These are phyloP conservation scores for Tremellales sp. DNA, from an alignment of 1,284 basidiomycete species.

Conservation along the genomic window DNA sequence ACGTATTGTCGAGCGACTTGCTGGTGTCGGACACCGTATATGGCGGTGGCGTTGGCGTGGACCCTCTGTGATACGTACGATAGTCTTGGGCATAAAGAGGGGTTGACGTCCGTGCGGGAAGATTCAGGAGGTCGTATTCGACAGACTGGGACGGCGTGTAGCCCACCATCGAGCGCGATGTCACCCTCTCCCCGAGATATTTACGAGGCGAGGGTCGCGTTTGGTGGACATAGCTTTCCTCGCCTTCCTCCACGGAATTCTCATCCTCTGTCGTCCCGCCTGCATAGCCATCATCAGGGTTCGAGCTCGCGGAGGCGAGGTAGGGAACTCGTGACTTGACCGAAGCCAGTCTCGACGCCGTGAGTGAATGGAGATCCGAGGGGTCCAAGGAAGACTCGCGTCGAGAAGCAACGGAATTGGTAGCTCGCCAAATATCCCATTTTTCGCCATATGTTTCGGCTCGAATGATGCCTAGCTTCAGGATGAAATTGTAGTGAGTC, in stretches of 20 bases:
- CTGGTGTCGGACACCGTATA: conserved; percentile 31
- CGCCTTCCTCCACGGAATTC: conserved; percentile 13
- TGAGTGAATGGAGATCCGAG: not conserved
- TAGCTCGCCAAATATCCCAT: conserved; percentile 43
- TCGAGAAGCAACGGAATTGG: not conserved
- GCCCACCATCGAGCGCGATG: conserved; percentile 22
- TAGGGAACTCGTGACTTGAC: conserved; percentile 34
- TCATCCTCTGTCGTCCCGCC: too few species aligned
- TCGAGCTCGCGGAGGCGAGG: conserved; percentile 40
- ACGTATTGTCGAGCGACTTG: conserved; percentile 5
- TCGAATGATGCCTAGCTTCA: conserved; percentile 45
- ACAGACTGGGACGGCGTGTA: conserved; percentile 26
- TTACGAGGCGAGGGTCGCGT: conserved; percentile 9
- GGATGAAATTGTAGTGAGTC: conserved; percentile 44
- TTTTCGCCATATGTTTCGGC: conserved; percentile 45
- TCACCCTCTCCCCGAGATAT: conserved; percentile 4
- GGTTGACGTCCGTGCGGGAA: conserved; percentile 35
- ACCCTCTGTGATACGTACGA: not conserved
- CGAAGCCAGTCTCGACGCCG: conserved; percentile 7
- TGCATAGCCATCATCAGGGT: conserved; percentile 42
- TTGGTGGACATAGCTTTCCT: not conserved
- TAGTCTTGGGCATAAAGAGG: conserved; percentile 21
- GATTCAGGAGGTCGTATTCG: conserved; percentile 17
- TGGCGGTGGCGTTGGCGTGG: conserved; percentile 18
- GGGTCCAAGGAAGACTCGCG: not conserved